Evolutionary conservation across 805 yeast species (phyloP).

Genomic region (Cyberlindnera maritima): DNA sequence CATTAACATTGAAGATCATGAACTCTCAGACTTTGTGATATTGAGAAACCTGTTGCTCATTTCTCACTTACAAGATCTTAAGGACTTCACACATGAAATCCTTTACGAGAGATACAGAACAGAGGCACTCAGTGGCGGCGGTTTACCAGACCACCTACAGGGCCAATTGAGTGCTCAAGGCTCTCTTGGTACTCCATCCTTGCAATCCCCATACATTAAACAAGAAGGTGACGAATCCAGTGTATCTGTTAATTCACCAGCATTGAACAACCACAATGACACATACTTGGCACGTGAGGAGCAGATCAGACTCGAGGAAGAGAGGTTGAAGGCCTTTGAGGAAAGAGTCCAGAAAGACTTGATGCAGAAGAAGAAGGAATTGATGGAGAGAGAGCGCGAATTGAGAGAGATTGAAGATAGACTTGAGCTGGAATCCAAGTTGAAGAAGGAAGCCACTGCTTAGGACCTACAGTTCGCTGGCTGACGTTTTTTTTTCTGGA

Average conservation of each 20-base stretch:
- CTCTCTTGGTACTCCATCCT: constrained; percentile 8
- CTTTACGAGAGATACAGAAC: constrained; percentile 90
- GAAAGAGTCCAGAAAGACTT: constrained; percentile 87
- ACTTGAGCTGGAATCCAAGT: constrained; percentile 53
- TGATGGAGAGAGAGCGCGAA: constrained; percentile 81
- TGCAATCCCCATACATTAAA: constrained; percentile 25
- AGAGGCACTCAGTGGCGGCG: constrained; percentile 70
- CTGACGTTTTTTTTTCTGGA: no score
- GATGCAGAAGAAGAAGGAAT: constrained; percentile 74
- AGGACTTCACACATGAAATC: constrained; percentile 83
- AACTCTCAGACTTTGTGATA: constrained; percentile 74
- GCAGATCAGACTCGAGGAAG: constrained; percentile 86
- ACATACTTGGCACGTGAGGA: constrained; percentile 73
- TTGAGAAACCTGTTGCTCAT: constrained; percentile 77
- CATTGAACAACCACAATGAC: constrained; percentile 28
- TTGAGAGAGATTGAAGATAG: constrained; percentile 77
- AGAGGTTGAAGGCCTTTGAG: constrained; percentile 80
- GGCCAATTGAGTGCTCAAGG: constrained; percentile 17
- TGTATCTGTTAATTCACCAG: constrained; percentile 18
- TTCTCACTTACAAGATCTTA: constrained; percentile 83
- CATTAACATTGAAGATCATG: constrained; percentile 66
- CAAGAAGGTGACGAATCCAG: constrained; percentile 20
- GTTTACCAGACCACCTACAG: constrained; percentile 33
- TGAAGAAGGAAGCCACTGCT: constrained; percentile 23
- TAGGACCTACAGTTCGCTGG: no score